Base-by-base conservation (phyloP, 345 rosid genomes). In the Citrus australasica region DNA sequence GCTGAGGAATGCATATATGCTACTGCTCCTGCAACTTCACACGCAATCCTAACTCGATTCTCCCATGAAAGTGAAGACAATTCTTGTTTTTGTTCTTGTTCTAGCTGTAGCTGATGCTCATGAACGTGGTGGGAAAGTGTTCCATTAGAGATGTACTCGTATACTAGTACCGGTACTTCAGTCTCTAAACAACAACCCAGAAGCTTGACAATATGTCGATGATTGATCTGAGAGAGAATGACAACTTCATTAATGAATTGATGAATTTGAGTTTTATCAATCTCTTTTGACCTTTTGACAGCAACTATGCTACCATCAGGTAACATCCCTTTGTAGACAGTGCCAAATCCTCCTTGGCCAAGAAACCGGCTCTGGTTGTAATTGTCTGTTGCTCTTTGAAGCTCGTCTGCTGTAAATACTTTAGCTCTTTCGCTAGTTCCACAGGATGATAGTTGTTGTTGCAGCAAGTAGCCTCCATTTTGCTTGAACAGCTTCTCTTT, bases 1-100 rank as follows among this genome's bases (percentile, higher is more conserved):
- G 79, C 82, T 22, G 82, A 77, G 58, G 81, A 82, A 30, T 86
- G 89, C 75, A 82, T 74, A 75, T 53, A 78, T 0, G 80, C 79
- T 0, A 80, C 69, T 16, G 83, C 86, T 30, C 74, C 85, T 2
- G 85, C 87, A 11, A 80, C 82, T 68, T 82, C 82, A 21, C 77
- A 70, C 1, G 85, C 89, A 17, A 84, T 80, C 62, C 76, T 66
- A 33, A 84, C n/a, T 5, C 84, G 77, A 48, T 78, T 37, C 6
- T 75, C 83, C 87, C 81, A 75, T 13, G 76, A 62, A 30, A 84
- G 82, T 3, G 38, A 67, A 48, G 58, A 67, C 37, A 46, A 74
- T 4, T 22, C 65, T 9, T 19, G 30, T 30, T 77, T 67, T 37
- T 71, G 42, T 11, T 42, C 16, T 11, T 42, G 51, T 11, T 11